Conservation (phyloP, 2,329 filamentous ascomycete genomes). For the Nemania bipapillata region DNA sequence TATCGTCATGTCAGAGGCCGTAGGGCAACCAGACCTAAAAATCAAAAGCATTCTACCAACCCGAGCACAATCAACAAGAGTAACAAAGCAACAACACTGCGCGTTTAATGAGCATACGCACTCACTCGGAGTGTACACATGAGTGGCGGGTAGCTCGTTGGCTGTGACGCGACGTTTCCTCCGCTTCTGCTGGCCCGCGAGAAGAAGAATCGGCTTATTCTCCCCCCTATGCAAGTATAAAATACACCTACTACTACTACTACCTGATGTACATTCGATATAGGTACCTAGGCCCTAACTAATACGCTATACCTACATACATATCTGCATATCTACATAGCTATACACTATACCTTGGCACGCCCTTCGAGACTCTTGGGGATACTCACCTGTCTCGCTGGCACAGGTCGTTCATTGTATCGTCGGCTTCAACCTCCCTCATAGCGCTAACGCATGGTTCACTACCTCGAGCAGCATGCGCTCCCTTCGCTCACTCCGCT, state of each 20-base stretch:
- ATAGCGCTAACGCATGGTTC: constrained; percentile 14
- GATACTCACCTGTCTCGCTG: too few relatives aligned
- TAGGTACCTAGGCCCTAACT: too few relatives aligned
- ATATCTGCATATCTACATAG: too few relatives aligned
- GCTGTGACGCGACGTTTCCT: background rate
- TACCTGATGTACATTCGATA: too few relatives aligned
- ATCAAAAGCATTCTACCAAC: background rate
- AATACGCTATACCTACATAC: too few relatives aligned
- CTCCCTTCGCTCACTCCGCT: constrained; percentile 31
- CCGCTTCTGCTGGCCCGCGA: background rate
- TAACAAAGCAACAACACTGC: background rate
- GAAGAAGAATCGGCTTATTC: background rate
- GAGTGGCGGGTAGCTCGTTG: background rate
- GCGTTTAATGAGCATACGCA: background rate
- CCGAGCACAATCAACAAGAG: background rate
- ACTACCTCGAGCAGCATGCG: constrained; percentile 35
- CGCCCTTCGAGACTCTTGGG: background rate
- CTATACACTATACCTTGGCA: background rate
- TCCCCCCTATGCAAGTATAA: too few relatives aligned
- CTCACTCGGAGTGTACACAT: background rate
- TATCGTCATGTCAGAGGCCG: too few relatives aligned
- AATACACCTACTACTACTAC: too few relatives aligned
- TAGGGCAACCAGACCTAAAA: constrained; percentile 10
- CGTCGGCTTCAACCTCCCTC: constrained; percentile 1
- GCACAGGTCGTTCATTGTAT: too few relatives aligned